Percentiles rank a stretch among this genome's conserved stretches.
Evolutionary conservation across 1,284 basidiomycete genomes (phyloP).

Genomic region (Ceratobasidium sp.): DNA sequence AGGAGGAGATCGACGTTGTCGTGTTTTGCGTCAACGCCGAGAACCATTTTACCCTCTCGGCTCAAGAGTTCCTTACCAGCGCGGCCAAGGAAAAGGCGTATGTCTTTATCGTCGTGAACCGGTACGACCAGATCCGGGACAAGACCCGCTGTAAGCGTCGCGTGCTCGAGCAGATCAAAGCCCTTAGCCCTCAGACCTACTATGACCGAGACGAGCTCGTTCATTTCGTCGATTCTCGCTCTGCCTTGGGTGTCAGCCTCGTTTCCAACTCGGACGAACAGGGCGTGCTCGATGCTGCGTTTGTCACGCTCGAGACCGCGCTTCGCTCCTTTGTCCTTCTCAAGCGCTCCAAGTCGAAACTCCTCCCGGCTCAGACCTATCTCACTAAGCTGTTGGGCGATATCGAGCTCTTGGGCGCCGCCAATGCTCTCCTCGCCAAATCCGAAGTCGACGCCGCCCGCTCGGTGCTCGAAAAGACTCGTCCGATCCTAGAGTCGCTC

Average conservation of each 20-base stretch:
- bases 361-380: conserved; percentile 95
- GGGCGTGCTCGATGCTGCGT: conserved; percentile 64
- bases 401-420: conserved; percentile 86
- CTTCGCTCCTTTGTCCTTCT: conserved; percentile 95
- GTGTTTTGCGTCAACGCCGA: conserved; percentile 99
- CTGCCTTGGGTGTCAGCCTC: conserved; percentile 67
- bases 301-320: conserved; percentile 91
- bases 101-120: conserved; percentile 99
- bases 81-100: conserved; percentile 98
- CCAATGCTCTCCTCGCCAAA: conserved; percentile 89
- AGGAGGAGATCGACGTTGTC: conserved; percentile 98
- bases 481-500: conserved; percentile 91
- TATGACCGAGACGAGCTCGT: conserved; percentile 94
- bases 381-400: conserved; percentile 90
- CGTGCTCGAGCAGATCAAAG: conserved; percentile 94
- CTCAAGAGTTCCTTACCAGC: conserved; percentile 93
- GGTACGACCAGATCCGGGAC: conserved; percentile 95
- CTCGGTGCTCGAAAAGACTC: conserved; percentile 76
- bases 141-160: conserved; percentile 92
- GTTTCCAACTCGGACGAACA: conserved; percentile 54
- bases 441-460: conserved; percentile 83
- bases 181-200: conserved; percentile 91
- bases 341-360: conserved; percentile 95
- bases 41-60: conserved; percentile 98
- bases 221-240: conserved; percentile 95